Conservation (phyloP, 1,284 basidiomycete species). For the Marasmius tenuissimus region DNA sequence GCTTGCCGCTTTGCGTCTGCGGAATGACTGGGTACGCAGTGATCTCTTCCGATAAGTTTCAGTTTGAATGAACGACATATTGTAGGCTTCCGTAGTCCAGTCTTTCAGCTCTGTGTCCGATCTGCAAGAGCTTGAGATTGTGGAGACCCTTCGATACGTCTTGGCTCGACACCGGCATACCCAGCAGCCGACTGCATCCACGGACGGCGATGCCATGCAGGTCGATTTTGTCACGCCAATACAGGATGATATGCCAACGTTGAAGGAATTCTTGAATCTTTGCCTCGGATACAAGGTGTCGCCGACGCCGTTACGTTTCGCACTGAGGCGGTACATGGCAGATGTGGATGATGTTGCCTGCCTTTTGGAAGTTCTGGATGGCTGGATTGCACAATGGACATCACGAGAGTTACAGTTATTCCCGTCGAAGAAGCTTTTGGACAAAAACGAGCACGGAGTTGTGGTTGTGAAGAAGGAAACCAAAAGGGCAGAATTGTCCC, state of each 20-base stretch:
- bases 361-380: conserved; percentile 51
- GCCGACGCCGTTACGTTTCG: conserved; percentile 48
- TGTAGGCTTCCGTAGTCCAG: conserved; percentile 52
- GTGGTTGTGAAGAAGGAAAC: conserved; percentile 35
- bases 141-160: conserved; percentile 48
- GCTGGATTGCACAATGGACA: conserved; percentile 50
- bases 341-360: conserved; percentile 52
- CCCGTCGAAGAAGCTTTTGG: conserved; percentile 35
- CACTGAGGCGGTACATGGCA: conserved; percentile 52
- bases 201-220: conserved; percentile 48
- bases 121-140: conserved; percentile 60
- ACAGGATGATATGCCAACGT: conserved; percentile 34
- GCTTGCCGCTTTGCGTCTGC: conserved; percentile 46
- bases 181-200: conserved; percentile 12
- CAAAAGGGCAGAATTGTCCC: conserved; percentile 25
- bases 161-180: conserved; percentile 32
- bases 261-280: conserved; percentile 50
- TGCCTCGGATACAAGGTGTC: conserved; percentile 56
- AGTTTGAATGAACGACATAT: background rate
- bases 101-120: conserved; percentile 57
- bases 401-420: conserved; percentile 30
- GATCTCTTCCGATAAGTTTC: too few relatives aligned
- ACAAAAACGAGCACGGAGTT: conserved; percentile 39
- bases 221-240: conserved; percentile 41
- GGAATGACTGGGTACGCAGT: conserved; percentile 64